These are phyloP conservation scores for Colletotrichum orchidophilum DNA, from an alignment of 2,329 filamentous ascomycete species.

Conservation along the genomic window DNA sequence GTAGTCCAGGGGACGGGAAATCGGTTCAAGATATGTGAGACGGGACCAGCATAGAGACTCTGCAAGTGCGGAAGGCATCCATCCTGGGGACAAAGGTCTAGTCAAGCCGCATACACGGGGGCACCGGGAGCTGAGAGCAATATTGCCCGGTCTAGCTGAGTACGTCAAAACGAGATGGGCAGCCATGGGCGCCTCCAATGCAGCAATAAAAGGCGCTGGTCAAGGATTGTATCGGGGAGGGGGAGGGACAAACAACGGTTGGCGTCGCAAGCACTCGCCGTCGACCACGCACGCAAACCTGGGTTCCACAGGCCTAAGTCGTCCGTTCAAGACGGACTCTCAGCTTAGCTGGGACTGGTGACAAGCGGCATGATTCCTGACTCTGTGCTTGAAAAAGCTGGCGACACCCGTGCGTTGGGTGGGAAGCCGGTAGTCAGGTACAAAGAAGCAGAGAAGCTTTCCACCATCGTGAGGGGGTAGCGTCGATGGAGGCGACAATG, in stretches of 20 bases:
- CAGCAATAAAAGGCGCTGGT: constrained; percentile 13
- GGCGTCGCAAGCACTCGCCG: constrained; percentile 8
- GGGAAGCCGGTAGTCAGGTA: constrained; percentile 18
- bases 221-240: not conserved
- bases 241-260: constrained; percentile 18
- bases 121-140: constrained; percentile 24
- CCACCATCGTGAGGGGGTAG: constrained; percentile 27
- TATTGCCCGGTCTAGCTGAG: constrained; percentile 18
- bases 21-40: constrained; percentile 27
- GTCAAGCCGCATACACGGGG: constrained; percentile 22
- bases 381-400: constrained; percentile 7
- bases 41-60: not conserved
- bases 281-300: not conserved
- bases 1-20: constrained; percentile 8
- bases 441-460: constrained; percentile 11
- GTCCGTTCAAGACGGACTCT: constrained; percentile 18
- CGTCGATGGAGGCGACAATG: constrained; percentile 20
- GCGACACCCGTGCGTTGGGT: constrained; percentile 29
- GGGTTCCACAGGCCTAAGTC: constrained; percentile 16
- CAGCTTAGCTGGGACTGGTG: constrained; percentile 23
- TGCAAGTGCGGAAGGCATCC: not conserved
- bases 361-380: constrained; percentile 27
- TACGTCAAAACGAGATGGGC: constrained; percentile 11
- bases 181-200: constrained; percentile 8
- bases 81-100: constrained; percentile 19